Base-by-base conservation (phyloP, 305 asterid genomes). In the Fraxinus velutina region DNA sequence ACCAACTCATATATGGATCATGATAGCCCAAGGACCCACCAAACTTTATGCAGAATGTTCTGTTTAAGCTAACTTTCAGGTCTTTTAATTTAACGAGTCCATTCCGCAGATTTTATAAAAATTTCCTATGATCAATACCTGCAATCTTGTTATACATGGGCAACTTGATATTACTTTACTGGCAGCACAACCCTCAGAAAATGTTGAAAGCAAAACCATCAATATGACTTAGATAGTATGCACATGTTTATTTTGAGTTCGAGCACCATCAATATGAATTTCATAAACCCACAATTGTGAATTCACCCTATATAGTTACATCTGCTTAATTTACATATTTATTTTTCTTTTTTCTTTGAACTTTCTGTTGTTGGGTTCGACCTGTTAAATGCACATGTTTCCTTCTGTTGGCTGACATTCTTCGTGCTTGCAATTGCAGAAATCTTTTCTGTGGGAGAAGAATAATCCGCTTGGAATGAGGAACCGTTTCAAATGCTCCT, bases 401-500 rank as follows among this genome's bases (percentile, higher is more conserved):
- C 66, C 44, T 9, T 12, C 17, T 15, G 55, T 39, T 50, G 75
- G 22, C 34, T 60, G 30, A 66, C 64, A 8, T 32, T 32, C 10
- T 76, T 76, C 60, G 19, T 39, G 6, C 50, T 33, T 81, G 15
- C 44, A 70, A 32, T 27, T 89, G 89, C 90, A 92, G 97, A 86
- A 88, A 86, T 83, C 75, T 88, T 73, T 90, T 88, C 86, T 92
- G 94, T 10, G 92, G 97, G 64, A 88, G 92, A 80, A 84, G 74
- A 77, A 86, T 84, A 0, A 83, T 84, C 76, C 75, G 87, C 78
- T 83, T 60, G 44, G 89, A 92, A 73, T 90, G 90, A 90, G 82
- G 22, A 81, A 70, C 70, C 12, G 55, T 73, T 8, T 17, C 37
- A 21, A 72, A 71, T 1, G 73, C 73, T 24, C 7, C n/a, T 30